Base-by-base conservation (phyloP, 495 filamentous ascomycete species). In the Staphylotrichum tortipilum region DNA sequence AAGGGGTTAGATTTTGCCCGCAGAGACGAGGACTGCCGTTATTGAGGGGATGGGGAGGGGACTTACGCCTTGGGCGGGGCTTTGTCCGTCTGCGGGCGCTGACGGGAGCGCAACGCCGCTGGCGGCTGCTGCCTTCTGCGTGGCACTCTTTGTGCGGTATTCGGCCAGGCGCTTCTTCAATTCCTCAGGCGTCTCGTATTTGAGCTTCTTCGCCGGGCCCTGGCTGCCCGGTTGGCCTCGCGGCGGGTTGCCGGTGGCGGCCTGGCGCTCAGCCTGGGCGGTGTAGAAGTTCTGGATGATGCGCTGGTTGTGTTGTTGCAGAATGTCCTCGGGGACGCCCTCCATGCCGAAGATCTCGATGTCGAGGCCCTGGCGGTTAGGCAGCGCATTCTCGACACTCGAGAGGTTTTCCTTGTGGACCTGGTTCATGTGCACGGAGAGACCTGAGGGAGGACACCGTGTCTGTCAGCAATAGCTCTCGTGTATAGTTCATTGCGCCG, bases 271-370 rank as follows among this genome's bases (percentile, higher is more conserved):
- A 18, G 83, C 82, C 67, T 95, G 88, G 9, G 83, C 85, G 54
- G 85, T 81, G 64, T 90, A 88, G 67, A 83, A 94, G 64, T 86
- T 84, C 30, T 80, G 74, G 44, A 86, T 78, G 54, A 97, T 86
- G 48, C 85, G 82, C 69, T 92, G 84, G 51, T 87, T 83, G 68
- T 97, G 94, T 45, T 82, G 76, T 50, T 83, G 73, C 19, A 86
- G 71, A 49, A 94, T 77, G 33, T 95, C 88, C 30, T 88, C 86
- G 9, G 92, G 92, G 17, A 98, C 86, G 56, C 92, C 92, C 59
- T 97, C 90, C 85, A 95, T 95, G 58, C 91, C 92, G 62, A 97
- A 98, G 57, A 98, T 96, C 67, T 98, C 92, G 39, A 94, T 78
- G 37, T 95, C 88, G 29, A 92, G 78, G 39, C 83, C 82, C 52